Evolutionary conservation across 2,329 filamentous ascomycete genomes (phyloP).

Genomic region (Colletotrichum sp.): DNA sequence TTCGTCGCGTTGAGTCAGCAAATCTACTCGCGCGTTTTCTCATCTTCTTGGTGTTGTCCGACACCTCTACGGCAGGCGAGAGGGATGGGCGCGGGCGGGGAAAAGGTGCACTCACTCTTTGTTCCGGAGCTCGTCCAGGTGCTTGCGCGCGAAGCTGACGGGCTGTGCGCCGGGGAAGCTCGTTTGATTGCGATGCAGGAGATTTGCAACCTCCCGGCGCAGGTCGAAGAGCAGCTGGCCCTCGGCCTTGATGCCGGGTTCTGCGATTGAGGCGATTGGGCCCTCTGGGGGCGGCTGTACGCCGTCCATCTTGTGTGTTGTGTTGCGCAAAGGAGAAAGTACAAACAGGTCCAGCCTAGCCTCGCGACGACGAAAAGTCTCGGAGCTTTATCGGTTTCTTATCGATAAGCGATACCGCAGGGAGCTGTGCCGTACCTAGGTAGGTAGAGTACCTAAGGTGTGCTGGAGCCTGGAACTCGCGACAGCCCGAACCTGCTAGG

Average conservation of each 20-base stretch:
- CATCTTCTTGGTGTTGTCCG: background rate
- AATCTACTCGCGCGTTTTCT: background rate
- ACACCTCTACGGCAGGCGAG: background rate
- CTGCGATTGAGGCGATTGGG: conserved; percentile 57
- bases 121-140: conserved; percentile 80
- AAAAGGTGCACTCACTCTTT: conserved; percentile 66
- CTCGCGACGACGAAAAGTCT: conserved; percentile 16
- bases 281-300: conserved; percentile 25
- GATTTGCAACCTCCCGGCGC: conserved; percentile 73
- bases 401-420: conserved; percentile 16
- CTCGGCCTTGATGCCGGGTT: conserved; percentile 70
- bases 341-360: background rate
- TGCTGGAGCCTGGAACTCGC: background rate
- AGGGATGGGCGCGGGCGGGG: background rate
- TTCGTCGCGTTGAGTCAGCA: conserved; percentile 2
- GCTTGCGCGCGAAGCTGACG: conserved; percentile 84
- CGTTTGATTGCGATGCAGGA: conserved; percentile 73
- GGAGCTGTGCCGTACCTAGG: background rate
- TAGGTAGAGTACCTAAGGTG: background rate
- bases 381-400: conserved; percentile 20
- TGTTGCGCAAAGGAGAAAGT: conserved; percentile 17
- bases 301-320: conserved; percentile 21
- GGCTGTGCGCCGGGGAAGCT: conserved; percentile 92
- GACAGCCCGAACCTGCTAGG: background rate
- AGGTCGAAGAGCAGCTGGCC: conserved; percentile 65